Evolutionary conservation across 208 protist species (phyloP).

Genomic region (Wallacemonas collosoma): DNA sequence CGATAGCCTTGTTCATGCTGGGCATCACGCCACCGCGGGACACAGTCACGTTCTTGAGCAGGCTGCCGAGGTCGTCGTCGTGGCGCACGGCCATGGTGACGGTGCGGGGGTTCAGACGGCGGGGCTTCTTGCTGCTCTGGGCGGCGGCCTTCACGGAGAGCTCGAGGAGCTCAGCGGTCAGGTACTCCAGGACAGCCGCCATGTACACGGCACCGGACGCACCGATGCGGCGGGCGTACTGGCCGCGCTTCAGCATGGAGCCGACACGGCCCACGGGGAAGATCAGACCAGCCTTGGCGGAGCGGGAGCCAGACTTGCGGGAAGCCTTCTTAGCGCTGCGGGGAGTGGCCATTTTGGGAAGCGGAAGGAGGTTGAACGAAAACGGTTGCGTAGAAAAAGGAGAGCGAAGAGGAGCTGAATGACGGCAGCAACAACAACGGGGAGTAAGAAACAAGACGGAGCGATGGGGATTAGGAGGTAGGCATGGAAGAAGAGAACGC

Average conservation of each 20-base stretch:
- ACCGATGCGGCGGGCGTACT: conserved; percentile 97
- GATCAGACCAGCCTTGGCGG: conserved; percentile 96
- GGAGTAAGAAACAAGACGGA: not conserved
- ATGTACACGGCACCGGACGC: conserved; percentile 98
- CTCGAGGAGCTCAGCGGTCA: conserved; percentile 87
- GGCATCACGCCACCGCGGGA: conserved; percentile 83
- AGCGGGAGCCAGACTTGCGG: conserved; percentile 86
- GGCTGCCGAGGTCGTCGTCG: conserved; percentile 74
- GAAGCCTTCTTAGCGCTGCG: conserved; percentile 76
- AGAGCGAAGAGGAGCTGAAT: not conserved
- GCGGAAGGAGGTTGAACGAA: not conserved
- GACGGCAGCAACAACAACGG: not conserved
- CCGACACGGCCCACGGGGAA: conserved; percentile 99
- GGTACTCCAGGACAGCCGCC: conserved; percentile 99
- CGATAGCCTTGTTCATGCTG: conserved; percentile 77
- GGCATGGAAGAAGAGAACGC: too few species aligned
- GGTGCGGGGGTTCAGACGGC: conserved; percentile 73
- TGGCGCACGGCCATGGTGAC: conserved; percentile 81
- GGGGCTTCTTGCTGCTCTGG: conserved; percentile 70
- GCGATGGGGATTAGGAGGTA: not conserved
- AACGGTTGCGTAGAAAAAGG: not conserved
- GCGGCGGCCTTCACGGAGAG: conserved; percentile 78
- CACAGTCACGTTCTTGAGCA: conserved; percentile 77
- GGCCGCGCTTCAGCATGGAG: conserved; percentile 94
- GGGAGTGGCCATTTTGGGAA: conserved; percentile 61